Base-by-base conservation (phyloP, 2,329 filamentous ascomycete species). In the Fusarium torreyae region DNA sequence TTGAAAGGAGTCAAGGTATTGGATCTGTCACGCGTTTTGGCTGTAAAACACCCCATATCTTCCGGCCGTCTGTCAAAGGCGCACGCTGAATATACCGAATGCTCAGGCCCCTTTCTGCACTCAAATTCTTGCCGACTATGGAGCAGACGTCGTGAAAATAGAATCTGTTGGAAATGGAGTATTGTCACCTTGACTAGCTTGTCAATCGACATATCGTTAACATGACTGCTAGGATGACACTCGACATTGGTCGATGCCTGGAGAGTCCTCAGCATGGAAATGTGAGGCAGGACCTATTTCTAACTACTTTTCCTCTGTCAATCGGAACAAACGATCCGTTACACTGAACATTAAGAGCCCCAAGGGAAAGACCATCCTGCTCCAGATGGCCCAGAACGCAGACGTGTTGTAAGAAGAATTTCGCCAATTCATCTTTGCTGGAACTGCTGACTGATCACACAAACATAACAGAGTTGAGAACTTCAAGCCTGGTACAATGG, bases 161-260 rank as follows among this genome's bases (percentile, higher is more conserved):
- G 44, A 48, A 20, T 13, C n/a, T 34, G 44, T 48, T 34, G 26
- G 17, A 18, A 33, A 22, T 34, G 44, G 44, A 14, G 44, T 34
- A 13, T 17, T 31, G 15, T 18, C 26, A 26, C 26, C 26, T 7
- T 26, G 26, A 26, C 26, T 26, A 26, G 26, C 26, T 26, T 26
- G 26, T 9, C 26, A 26, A 26, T 26, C 26, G 9, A 26, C 26
- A 26, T 26, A 26, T 26, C 26, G n/a, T 5, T 13, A 14, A 46
- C 10, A 7, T 14, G 17, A 26, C 26, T 43, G 15, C 15, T 48
- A 51, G 48, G 48, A 51, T 40, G 48, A 51, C 0, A 51, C 48
- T 11, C 26, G 48, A 20, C 36, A 51, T 31, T 51, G 48, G 48
- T 20, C 28, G 22, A 51, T 51, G 48, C 22, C 48, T n/a, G 48